Evolutionary conservation across 257 asterid genomes (phyloP).

Genomic region (Apocynum venetum): DNA sequence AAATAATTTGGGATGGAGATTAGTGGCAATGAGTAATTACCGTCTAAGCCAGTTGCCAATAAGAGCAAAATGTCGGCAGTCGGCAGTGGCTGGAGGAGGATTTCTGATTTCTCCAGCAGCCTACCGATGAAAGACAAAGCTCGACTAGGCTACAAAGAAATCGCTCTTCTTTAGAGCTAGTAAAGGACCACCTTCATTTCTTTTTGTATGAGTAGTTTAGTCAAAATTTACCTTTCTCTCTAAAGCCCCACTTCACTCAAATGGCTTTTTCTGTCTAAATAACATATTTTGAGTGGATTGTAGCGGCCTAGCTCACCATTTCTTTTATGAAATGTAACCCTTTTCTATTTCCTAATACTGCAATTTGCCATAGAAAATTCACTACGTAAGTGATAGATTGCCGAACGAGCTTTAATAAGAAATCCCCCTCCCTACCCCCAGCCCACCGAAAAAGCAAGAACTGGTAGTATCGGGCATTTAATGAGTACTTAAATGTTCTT

Average conservation of each 20-base stretch:
- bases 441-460: too few relatives aligned
- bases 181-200: background rate
- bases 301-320: background rate
- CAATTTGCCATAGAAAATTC: background rate
- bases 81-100: background rate
- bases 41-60: slow-evolving; percentile 3
- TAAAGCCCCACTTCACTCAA: background rate
- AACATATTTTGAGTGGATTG: background rate
- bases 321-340: background rate
- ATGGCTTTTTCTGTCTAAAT: background rate
- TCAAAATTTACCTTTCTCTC: slow-evolving; percentile 1
- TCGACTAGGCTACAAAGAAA: background rate
- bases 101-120: background rate
- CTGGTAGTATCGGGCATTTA: too few relatives aligned
- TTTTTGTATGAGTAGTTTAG: background rate
- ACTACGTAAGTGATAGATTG: background rate
- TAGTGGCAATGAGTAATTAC: background rate
- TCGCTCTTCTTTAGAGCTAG: background rate
- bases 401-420: background rate
- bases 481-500: background rate
- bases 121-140: background rate
- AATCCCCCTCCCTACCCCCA: background rate
- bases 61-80: background rate
- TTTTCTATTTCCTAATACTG: background rate
- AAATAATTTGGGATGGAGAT: background rate